Conservation (phyloP, 495 filamentous ascomycete genomes). For the Aspergillus cristatus region DNA sequence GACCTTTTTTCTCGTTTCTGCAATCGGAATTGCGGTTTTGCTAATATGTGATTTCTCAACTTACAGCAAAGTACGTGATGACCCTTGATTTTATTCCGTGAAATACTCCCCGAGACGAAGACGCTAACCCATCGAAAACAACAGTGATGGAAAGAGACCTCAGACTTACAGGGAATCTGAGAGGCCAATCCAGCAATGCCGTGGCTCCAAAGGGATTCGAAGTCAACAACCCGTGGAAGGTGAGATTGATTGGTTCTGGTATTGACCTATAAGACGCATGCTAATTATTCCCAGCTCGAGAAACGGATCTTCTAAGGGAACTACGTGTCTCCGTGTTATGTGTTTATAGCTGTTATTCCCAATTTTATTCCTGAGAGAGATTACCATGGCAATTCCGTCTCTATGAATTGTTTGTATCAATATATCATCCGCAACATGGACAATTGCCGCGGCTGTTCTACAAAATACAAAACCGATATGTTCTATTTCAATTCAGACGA, state of each 20-base stretch:
- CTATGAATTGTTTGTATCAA: conserved; percentile 12
- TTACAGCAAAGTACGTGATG: conserved; percentile 63
- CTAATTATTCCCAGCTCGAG: conserved; percentile 24
- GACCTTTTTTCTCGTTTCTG: conserved; percentile 18
- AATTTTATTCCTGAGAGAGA: conserved; percentile 11
- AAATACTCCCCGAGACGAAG: background rate
- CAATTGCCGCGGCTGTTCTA: no score
- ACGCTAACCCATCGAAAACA: background rate
- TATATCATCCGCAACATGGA: no score
- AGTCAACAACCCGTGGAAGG: conserved; percentile 91
- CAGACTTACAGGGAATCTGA: conserved; percentile 72
- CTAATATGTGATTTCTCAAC: no score
- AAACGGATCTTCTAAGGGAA: conserved; percentile 31
- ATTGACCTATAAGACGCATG: conserved; percentile 1
- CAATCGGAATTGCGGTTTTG: conserved; percentile 17
- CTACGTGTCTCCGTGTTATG: conserved; percentile 7
- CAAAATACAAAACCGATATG: no score
- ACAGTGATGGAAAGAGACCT: conserved; percentile 96
- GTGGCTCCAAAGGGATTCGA: conserved; percentile 82
- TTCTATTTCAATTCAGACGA: conserved; percentile 36
- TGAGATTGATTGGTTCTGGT: conserved; percentile 29
- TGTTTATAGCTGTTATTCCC: conserved; percentile 8
- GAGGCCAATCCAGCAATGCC: conserved; percentile 78
- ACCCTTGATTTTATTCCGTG: no score
- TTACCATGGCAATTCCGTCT: conserved; percentile 10